Evolutionary conservation across 129 eudicot genomes (phyloP), one percentile per base, ranked within the genome.

Genomic region (Helianthus tuberosus): DNA sequence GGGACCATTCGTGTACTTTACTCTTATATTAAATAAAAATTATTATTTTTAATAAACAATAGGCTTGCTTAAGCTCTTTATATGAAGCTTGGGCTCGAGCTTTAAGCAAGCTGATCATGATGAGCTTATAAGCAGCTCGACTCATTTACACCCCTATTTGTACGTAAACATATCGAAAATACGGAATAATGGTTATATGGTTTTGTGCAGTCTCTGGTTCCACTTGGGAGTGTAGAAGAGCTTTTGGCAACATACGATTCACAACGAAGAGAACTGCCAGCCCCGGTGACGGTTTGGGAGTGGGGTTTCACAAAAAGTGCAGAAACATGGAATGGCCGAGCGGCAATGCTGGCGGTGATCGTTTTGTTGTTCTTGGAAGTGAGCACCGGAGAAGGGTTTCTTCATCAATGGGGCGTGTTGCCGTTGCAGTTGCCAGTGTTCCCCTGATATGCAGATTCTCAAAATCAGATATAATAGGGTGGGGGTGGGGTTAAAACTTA

Each of bases 281-380:
- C 98, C 5, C 98, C 97, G 1, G 96, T 94, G 60, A 84, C 90
- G 15, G 83, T 94, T 11, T 94, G 97, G 98, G 96, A 94, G 67
- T 94, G 98, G 98, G 98, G 98, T 44, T 94, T 96, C 92, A 94
- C 98, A 5, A 94, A 88, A 72, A 94, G 98, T 72, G 98, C 98
- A 36, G 98, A 94, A 73, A 94, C 98, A 61, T 94, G 97, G 98
- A 94, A 94, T 5, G 98, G 98, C 11, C 79, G 98, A 53, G 93
- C 93, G 6, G 98, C 98, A 35, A 94, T 90, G 98, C 62, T 94
- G 74, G 98, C 98, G 0, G 97, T 94, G 66, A 82, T 94, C 61
- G 84, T 90, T 57, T 86, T 93, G 64, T 82, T 94, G 55, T 91
- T 90, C 51, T 84, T 90, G 13, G 98, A 94, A 66, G 98, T 94